Percentiles rank a stretch among this genome's conserved stretches.
Conservation (phyloP, 805 yeast species). For the Nakazawaea ernobii region DNA sequence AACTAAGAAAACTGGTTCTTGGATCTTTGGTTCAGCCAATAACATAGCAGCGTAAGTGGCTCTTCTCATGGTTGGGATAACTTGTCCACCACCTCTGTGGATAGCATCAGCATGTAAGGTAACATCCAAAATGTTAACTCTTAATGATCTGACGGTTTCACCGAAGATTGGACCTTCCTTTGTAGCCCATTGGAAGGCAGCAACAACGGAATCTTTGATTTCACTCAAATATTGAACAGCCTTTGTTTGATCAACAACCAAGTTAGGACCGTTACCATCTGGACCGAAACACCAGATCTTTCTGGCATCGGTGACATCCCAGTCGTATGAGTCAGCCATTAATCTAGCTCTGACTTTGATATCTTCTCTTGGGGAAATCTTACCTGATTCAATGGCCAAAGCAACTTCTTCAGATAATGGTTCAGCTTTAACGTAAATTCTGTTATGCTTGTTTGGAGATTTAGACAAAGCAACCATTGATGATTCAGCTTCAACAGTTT, state of each 20-base stretch:
- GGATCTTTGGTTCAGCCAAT: conserved; percentile 97
- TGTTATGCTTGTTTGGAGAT: conserved; percentile 99
- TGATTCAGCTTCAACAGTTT: conserved; percentile 91
- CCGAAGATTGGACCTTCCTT: conserved; percentile 99
- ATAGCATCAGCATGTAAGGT: conserved; percentile 99
- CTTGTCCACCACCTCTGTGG: conserved; percentile 99
- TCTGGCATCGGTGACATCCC: conserved; percentile 99
- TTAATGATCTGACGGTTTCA: conserved; percentile 93
- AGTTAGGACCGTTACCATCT: conserved; percentile 97
- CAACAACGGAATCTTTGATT: conserved; percentile 98
- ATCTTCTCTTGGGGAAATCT: conserved; percentile 92
- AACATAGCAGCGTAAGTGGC: conserved; percentile 97
- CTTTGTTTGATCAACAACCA: conserved; percentile 99
- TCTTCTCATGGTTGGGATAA: conserved; percentile 99
- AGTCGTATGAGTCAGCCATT: conserved; percentile 97
- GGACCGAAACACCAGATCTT: conserved; percentile 99
- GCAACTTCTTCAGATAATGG: conserved; percentile 93
- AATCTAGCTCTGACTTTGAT: conserved; percentile 98
- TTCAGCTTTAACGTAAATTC: conserved; percentile 96
- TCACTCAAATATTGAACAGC: conserved; percentile 98
- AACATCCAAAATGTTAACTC: conserved; percentile 98
- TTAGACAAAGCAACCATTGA: conserved; percentile 95
- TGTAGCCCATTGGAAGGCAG: conserved; percentile 99
- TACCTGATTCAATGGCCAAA: conserved; percentile 88
- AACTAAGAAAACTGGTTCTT: conserved; percentile 98